These are phyloP conservation scores for Vairimorpha ceranae DNA, from an alignment of 371 early-diverging fungal genomes.

Conservation along the genomic window DNA sequence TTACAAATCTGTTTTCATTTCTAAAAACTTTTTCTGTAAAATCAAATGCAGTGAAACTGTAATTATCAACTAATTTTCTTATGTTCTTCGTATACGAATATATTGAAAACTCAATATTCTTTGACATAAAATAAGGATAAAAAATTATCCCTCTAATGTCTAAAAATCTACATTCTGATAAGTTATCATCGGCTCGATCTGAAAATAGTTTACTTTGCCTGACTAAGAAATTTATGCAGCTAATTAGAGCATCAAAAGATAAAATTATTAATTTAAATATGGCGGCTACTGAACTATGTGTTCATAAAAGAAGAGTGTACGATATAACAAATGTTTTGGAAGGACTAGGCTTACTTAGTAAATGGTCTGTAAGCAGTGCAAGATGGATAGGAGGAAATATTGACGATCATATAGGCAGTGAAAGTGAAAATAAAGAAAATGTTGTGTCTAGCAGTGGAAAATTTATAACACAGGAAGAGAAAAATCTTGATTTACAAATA, in stretches of 20 bases:
- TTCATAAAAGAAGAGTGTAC: conserved; percentile 74
- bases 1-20: background rate
- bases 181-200: conserved; percentile 47
- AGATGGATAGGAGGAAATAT: conserved; percentile 65
- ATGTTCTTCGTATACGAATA: background rate
- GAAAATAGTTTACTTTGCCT: conserved; percentile 68
- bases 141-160: conserved; percentile 19
- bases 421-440: conserved; percentile 26
- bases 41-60: too few species aligned
- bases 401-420: conserved; percentile 28
- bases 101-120: conserved; percentile 1
- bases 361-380: conserved; percentile 71
- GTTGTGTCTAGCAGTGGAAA: background rate
- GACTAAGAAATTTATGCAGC: conserved; percentile 69
- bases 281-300: conserved; percentile 68
- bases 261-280: conserved; percentile 69
- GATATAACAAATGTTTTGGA: conserved; percentile 77
- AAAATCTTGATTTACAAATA: conserved; percentile 50
- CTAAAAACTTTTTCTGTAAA: background rate
- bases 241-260: conserved; percentile 67
- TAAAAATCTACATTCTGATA: conserved; percentile 15
- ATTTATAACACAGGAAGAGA: conserved; percentile 14
- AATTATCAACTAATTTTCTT: too few species aligned
- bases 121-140: background rate
- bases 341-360: conserved; percentile 70